Percentiles rank a stretch among this genome's conserved stretches.
phyloP scores from a whole-genome alignment of 331 rosid species.

The Malus hybrid region DNA sequence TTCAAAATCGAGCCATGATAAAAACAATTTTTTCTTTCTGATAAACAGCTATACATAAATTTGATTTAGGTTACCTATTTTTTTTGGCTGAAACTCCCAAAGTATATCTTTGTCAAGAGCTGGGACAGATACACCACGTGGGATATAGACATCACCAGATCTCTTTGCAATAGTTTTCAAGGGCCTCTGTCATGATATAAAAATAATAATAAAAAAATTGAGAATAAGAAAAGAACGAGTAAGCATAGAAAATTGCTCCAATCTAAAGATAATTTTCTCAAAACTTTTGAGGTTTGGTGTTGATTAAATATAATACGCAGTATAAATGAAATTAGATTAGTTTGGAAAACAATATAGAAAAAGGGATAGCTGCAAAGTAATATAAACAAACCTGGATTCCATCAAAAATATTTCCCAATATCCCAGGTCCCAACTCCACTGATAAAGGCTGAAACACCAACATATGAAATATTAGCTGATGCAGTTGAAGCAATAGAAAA shows the following conservation, averaged over 20 bases:
- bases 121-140: conserved; percentile 95
- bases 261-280: background rate
- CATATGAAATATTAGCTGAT: conserved; percentile 19
- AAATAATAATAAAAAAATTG: background rate
- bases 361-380: background rate
- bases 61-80: conserved; percentile 43
- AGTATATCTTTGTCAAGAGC: conserved; percentile 92
- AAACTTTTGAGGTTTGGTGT: background rate
- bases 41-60: background rate
- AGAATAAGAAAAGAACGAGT: background rate
- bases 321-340: background rate
- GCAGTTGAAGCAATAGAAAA: background rate
- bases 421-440: conserved; percentile 99
- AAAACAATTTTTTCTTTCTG: background rate
- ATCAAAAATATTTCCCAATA: conserved; percentile 91
- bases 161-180: conserved; percentile 89
- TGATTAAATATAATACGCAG: background rate
- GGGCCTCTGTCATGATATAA: conserved; percentile 61
- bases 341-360: background rate
- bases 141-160: conserved; percentile 97
- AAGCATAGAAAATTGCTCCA: background rate
- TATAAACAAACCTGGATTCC: conserved; percentile 83
- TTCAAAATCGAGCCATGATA: background rate
- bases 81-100: conserved; percentile 94
- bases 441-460: conserved; percentile 72